These are phyloP conservation scores for Xylariomycetidae sp. DNA, from an alignment of 2,329 filamentous ascomycete genomes.

Conservation along the genomic window DNA sequence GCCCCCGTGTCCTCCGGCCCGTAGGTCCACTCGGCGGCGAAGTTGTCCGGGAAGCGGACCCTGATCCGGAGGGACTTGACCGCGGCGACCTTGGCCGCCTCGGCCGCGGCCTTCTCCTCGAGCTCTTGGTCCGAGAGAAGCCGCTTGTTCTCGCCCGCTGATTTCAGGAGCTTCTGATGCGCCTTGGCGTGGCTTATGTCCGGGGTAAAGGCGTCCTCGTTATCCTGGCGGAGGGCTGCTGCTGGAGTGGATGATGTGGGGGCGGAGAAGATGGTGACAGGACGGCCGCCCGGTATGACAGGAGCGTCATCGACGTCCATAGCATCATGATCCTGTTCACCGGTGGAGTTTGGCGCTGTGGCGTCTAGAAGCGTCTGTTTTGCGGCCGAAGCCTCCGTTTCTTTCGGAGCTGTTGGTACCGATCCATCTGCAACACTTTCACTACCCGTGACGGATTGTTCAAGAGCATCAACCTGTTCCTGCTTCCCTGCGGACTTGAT, in stretches of 20 bases:
- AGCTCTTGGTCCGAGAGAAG: slow-evolving; percentile 81
- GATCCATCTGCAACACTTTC: neutral
- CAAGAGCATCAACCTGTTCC: neutral
- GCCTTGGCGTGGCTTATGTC: slow-evolving; percentile 71
- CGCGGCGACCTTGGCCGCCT: slow-evolving; percentile 59
- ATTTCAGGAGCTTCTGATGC: slow-evolving; percentile 64
- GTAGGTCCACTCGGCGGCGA: slow-evolving; percentile 69
- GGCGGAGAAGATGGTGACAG: slow-evolving; percentile 72
- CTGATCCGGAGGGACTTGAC: slow-evolving; percentile 69
- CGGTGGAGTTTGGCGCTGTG: no score
- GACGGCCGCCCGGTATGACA: slow-evolving; percentile 33
- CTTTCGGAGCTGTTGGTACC: neutral
- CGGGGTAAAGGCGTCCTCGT: slow-evolving; percentile 72
- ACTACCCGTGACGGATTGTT: neutral
- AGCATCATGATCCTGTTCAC: slow-evolving; percentile 8
- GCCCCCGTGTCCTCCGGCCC: slow-evolving; percentile 63
- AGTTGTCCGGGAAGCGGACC: slow-evolving; percentile 84
- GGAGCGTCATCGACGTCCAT: slow-evolving; percentile 24
- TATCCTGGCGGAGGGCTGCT: slow-evolving; percentile 62
- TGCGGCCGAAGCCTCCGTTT: slow-evolving; percentile 3
- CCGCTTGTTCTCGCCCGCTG: slow-evolving; percentile 64
- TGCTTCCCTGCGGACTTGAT: no score
- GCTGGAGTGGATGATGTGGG: slow-evolving; percentile 69
- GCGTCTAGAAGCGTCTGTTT: slow-evolving; percentile 2
- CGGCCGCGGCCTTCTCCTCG: slow-evolving; percentile 61